Evolutionary conservation across 805 yeast species (phyloP).

Genomic region (Tetrapisispora nanseiensis): DNA sequence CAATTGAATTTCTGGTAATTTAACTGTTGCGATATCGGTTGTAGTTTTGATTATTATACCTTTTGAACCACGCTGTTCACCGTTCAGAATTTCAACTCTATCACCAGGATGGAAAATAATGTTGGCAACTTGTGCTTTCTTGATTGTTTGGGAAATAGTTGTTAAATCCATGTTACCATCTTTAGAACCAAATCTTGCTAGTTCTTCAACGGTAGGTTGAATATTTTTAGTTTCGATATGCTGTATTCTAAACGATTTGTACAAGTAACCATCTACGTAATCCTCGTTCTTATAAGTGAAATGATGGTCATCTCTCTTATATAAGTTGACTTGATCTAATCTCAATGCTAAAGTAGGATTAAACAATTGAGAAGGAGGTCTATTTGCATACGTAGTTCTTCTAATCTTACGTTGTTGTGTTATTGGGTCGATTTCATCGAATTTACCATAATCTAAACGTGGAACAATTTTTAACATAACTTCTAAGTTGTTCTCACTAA

Average conservation of each 20-base stretch:
- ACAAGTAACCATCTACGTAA: constrained; percentile 78
- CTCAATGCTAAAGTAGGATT: constrained; percentile 82
- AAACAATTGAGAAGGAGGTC: constrained; percentile 82
- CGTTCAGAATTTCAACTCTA: constrained; percentile 79
- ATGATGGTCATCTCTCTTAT: constrained; percentile 53
- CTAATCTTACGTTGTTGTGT: constrained; percentile 40
- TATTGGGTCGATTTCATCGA: constrained; percentile 42
- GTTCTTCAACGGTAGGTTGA: constrained; percentile 80
- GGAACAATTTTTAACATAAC: constrained; percentile 92
- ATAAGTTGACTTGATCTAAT: constrained; percentile 65
- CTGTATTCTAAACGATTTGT: constrained; percentile 77
- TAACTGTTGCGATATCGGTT: constrained; percentile 49
- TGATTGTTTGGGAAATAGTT: constrained; percentile 77
- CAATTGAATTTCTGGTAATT: constrained; percentile 39
- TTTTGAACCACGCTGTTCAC: constrained; percentile 85
- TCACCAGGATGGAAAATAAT: constrained; percentile 85
- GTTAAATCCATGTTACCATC: constrained; percentile 86
- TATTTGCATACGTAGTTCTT: constrained; percentile 47
- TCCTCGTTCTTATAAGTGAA: constrained; percentile 80
- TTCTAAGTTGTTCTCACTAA: constrained; percentile 90
- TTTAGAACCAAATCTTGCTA: constrained; percentile 67
- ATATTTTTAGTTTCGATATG: constrained; percentile 73
- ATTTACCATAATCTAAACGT: constrained; percentile 80
- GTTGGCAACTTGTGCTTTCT: constrained; percentile 45
- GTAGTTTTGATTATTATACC: constrained; percentile 67